Evolutionary conservation across 441 rosid genomes (phyloP), one percentile per base, ranked within the genome.

Genomic region (Pelargonium australe): DNA sequence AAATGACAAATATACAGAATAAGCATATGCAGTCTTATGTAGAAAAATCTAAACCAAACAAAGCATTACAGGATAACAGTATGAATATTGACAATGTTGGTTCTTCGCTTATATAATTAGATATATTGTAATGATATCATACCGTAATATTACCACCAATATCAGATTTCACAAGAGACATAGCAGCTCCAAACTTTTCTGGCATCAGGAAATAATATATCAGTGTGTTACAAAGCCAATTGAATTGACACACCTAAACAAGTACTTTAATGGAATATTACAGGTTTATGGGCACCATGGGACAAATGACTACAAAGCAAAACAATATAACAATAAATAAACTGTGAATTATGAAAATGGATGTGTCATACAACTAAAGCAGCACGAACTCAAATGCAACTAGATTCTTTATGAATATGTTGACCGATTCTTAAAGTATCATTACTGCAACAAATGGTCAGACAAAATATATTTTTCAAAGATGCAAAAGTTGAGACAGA

Each of bases 151-250:
- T 93, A 49, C 98, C 97, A 60, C 96, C 93, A 44, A 94, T 74
- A 78, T 94, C 98, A 73, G 86, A 69, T 80, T 94, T 94, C 70
- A 94, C 96, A 31, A 94, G 91, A 12, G 85, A 43, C 96, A 94
- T 84, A 65, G 98, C 89, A 19, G 95, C 82, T 73, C 98, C 97
- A 80, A 94, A 94, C 77, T 91, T 89, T 14, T 94, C 98, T 93
- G 89, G 6, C 37, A 72, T 65, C n/a, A 16, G 72, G 23, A 72
- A 34, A 58, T 0, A 76, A 63, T 9, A 37, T 2, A 23, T 65
- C 45, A 73, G 55, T 23, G 53, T 65, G 11, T 66, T 63, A 69
- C 1, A 8, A 44, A 57, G 37, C 31, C 63, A 60, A 60, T 25
- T 14, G 19, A 19, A 44, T 7, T 12, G 9, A 44, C 63, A 60